Conservation (phyloP, 2,329 filamentous ascomycete species). For the Fusarium anthophilum region DNA sequence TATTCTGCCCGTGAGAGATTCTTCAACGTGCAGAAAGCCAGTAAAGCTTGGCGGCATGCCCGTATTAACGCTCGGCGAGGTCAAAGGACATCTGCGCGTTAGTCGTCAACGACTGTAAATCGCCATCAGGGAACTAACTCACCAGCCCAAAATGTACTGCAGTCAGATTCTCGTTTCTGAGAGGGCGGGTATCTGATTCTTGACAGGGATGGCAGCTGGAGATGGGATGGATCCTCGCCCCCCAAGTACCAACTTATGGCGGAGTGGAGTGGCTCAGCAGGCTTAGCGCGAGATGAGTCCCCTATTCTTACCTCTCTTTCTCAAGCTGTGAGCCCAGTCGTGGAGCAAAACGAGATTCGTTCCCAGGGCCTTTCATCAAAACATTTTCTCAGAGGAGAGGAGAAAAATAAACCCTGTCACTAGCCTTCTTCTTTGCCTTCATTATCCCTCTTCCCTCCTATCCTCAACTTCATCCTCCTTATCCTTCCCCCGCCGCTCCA, state of each 20-base stretch:
- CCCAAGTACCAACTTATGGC: conserved; percentile 38
- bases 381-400: conserved; percentile 35
- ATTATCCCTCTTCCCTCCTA: conserved; percentile 39
- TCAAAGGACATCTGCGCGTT: background rate
- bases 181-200: conserved; percentile 18
- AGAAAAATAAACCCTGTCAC: conserved; percentile 37
- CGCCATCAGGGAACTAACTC: conserved; percentile 5
- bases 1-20: background rate
- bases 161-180: conserved; percentile 23
- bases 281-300: conserved; percentile 44
- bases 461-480: conserved; percentile 35
- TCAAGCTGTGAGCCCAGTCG: conserved; percentile 35
- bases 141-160: background rate
- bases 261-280: conserved; percentile 46
- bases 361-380: conserved; percentile 43
- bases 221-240: conserved; percentile 39
- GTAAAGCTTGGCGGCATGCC: conserved; percentile 28
- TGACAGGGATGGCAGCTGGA: conserved; percentile 32
- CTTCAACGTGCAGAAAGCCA: conserved; percentile 10
- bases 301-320: conserved; percentile 42
- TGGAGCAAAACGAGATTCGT: conserved; percentile 41
- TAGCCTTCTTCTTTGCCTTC: conserved; percentile 37
- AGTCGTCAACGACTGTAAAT: background rate
- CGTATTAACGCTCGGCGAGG: conserved; percentile 15
- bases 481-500: conserved; percentile 35